These are phyloP conservation scores for Protomyces macrosporus DNA, from an alignment of 1,139 yeast species.

Conservation along the genomic window DNA sequence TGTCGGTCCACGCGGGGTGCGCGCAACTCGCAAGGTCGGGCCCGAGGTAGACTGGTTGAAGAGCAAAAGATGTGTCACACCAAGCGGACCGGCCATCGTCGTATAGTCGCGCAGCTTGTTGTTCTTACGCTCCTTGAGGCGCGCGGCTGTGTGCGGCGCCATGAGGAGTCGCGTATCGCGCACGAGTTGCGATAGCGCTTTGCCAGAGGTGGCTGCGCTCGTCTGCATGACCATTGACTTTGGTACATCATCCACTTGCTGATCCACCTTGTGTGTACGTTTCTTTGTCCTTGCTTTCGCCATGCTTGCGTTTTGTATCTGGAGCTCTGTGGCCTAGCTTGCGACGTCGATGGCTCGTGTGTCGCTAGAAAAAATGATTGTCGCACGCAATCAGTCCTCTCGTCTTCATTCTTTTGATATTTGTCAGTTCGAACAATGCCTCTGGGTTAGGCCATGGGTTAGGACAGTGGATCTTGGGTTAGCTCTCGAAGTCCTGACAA, in stretches of 20 bases:
- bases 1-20: constrained; percentile 93
- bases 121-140: constrained; percentile 75
- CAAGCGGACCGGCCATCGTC: constrained; percentile 96
- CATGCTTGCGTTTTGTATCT: neutral
- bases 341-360: too few species aligned
- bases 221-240: constrained; percentile 75
- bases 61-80: constrained; percentile 80
- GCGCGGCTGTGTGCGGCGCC: constrained; percentile 96
- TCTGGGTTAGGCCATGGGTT: too few species aligned
- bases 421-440: too few species aligned
- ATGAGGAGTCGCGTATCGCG: constrained; percentile 80
- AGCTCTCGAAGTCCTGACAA: too few species aligned
- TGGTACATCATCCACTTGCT: constrained; percentile 73
- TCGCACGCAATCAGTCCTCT: too few species aligned
- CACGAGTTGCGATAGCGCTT: constrained; percentile 75
- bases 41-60: constrained; percentile 81
- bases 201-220: constrained; percentile 74
- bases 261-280: constrained; percentile 66
- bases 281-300: constrained; percentile 47
- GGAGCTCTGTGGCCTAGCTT: too few species aligned
- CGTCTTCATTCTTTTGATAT: too few species aligned
- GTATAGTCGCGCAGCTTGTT: constrained; percentile 84
- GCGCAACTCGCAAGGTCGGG: constrained; percentile 71
- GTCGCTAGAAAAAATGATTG: too few species aligned
- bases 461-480: too few species aligned